Percentiles rank a stretch among this genome's conserved stretches.
Evolutionary conservation across 345 rosid species (phyloP).

Genomic region (Eucalyptus regnans): DNA sequence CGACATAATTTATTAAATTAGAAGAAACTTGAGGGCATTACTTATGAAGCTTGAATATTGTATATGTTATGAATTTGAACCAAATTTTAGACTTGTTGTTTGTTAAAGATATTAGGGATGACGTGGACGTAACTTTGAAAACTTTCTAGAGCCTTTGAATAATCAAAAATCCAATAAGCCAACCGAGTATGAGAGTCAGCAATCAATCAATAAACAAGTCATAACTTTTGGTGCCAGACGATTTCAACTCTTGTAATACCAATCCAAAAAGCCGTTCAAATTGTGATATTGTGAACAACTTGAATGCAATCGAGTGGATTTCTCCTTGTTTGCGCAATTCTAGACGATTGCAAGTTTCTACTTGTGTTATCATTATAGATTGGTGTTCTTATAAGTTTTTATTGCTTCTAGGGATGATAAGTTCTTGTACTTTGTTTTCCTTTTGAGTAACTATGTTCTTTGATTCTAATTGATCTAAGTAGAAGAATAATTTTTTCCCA

Average conservation of each 20-base stretch:
- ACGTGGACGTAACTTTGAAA: background rate
- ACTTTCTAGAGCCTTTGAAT: background rate
- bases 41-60: background rate
- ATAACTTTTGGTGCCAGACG: background rate
- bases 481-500: no score
- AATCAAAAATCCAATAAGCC: background rate
- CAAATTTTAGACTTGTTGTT: background rate
- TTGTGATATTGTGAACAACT: no score
- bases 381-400: no score
- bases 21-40: background rate
- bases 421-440: no score
- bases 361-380: no score
- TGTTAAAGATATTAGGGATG: background rate
- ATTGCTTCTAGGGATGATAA: no score
- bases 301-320: no score
- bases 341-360: no score
- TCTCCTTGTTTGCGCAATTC: no score
- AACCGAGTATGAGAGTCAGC: fast-evolving
- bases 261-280: fast-evolving
- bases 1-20: fast-evolving
- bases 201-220: background rate
- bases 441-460: no score
- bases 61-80: fast-evolving
- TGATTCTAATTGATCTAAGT: no score
- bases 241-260: background rate